A percentile compares a stretch with the other conserved stretches of the same genome.
Evolutionary conservation across 768 basidiomycete species (phyloP).

Genomic region (Hygrocybe punicea): DNA sequence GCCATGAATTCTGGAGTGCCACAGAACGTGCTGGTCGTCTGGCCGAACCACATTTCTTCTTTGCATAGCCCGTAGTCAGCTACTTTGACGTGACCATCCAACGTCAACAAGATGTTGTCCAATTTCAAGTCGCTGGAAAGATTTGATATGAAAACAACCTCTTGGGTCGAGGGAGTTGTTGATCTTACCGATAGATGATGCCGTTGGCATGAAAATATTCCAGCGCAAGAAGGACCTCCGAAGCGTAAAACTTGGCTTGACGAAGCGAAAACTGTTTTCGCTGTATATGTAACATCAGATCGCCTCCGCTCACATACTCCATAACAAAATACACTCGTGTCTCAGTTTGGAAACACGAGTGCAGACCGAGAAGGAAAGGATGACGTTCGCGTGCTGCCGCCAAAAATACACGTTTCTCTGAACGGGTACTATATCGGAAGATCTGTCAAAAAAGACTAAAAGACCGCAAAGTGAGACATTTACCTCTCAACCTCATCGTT

Average conservation of each 20-base stretch:
- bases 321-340: constrained; percentile 99
- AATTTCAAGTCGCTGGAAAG: constrained; percentile 83
- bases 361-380: constrained; percentile 93
- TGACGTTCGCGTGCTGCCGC: constrained; percentile 96
- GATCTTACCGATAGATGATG: constrained; percentile 87
- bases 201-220: constrained; percentile 99
- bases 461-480: constrained; percentile 13
- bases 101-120: constrained; percentile 93
- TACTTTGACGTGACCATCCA: constrained; percentile 98
- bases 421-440: constrained; percentile 71
- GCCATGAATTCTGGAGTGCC: constrained; percentile 99
- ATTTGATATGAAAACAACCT: background rate
- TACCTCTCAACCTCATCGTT: constrained; percentile 99
- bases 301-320: constrained; percentile 99
- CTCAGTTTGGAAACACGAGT: constrained; percentile 99
- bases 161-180: constrained; percentile 20
- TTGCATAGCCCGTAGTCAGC: constrained; percentile 99
- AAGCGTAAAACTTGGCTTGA: constrained; percentile 98
- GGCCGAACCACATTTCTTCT: constrained; percentile 97
- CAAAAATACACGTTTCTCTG: constrained; percentile 97
- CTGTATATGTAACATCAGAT: constrained; percentile 99
- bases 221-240: constrained; percentile 90
- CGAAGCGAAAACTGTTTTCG: constrained; percentile 97
- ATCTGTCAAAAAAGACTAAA: constrained; percentile 3
- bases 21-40: constrained; percentile 97